Conservation (phyloP, 441 rosid species). For the Gossypium laxum region DNA sequence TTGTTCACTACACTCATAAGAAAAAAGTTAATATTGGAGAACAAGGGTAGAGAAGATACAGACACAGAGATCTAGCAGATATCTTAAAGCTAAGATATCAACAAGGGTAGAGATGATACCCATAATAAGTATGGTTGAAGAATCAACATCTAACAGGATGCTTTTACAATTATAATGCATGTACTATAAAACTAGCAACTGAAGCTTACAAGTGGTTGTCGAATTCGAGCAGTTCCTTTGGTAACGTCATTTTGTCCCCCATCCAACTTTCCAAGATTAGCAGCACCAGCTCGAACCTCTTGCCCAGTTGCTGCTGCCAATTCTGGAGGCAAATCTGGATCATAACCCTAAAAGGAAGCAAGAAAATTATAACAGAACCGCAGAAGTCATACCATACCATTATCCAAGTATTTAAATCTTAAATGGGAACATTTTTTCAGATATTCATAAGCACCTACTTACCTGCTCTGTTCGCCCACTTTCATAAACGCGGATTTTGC, state of each 20-base stretch:
- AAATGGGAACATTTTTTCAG: not conserved
- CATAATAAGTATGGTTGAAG: not conserved
- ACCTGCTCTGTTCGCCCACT: conserved; percentile 92
- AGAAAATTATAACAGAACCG: not conserved
- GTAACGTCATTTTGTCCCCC: conserved; percentile 46
- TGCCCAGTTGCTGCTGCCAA: conserved; percentile 88
- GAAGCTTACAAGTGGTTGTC: conserved; percentile 69
- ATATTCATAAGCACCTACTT: conserved; percentile 20
- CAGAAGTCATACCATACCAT: not conserved
- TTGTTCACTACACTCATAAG: not conserved
- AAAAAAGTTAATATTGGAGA: not conserved
- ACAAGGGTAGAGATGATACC: not conserved
- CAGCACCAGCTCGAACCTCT: conserved; percentile 50
- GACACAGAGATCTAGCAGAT: not conserved
- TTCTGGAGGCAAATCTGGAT: conserved; percentile 97
- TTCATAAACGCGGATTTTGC: conserved; percentile 96
- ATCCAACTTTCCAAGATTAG: conserved; percentile 48
- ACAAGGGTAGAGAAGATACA: not conserved
- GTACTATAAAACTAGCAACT: not conserved
- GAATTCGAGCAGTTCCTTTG: conserved; percentile 52
- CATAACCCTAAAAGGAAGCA: conserved; percentile 54
- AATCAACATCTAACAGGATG: not conserved
- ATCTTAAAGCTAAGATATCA: not conserved
- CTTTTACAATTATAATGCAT: not conserved
- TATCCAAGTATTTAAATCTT: not conserved